Conservation (phyloP, 352 stramenopile genomes). For the Globisporangium nodosum region DNA sequence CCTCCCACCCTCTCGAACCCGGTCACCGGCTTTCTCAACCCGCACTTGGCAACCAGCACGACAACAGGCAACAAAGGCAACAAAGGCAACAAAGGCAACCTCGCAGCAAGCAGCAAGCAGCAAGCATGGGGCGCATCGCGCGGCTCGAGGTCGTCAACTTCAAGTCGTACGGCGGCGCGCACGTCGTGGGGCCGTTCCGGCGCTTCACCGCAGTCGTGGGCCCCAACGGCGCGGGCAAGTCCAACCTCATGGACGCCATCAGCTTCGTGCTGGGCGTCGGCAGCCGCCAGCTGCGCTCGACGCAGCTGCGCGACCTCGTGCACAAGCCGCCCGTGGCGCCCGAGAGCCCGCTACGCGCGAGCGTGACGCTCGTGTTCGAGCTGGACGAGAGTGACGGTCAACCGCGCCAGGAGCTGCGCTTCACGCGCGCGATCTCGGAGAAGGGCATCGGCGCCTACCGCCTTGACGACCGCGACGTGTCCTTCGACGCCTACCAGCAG, state of each 20-base stretch:
- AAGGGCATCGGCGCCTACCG: slow-evolving; percentile 87
- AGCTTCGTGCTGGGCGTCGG: slow-evolving; percentile 98
- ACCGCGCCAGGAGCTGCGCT: slow-evolving; percentile 76
- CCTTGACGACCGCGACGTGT: slow-evolving; percentile 72
- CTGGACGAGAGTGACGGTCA: slow-evolving; percentile 52
- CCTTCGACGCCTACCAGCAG: slow-evolving; percentile 91
- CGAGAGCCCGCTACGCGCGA: slow-evolving; percentile 44
- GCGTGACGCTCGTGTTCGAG: slow-evolving; percentile 95
- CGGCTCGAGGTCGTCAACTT: slow-evolving; percentile 99
- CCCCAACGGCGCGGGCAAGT: slow-evolving; percentile 95
- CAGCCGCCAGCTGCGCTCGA: slow-evolving; percentile 93
- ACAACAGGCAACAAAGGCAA: too few species aligned
- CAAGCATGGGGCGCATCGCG: slow-evolving; percentile 80
- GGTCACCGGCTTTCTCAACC: too few species aligned
- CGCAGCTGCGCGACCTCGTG: slow-evolving; percentile 96
- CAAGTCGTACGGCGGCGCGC: slow-evolving; percentile 96
- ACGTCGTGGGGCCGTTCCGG: slow-evolving; percentile 95
- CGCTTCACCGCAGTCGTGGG: slow-evolving; percentile 98
- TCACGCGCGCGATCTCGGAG: slow-evolving; percentile 91
- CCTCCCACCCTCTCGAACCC: too few species aligned
- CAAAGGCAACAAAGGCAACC: too few species aligned
- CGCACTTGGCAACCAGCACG: too few species aligned
- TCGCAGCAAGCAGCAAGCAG: too few species aligned
- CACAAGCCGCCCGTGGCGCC: slow-evolving; percentile 47
- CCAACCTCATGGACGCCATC: slow-evolving; percentile 95